These are phyloP conservation scores for Hypholoma sublateritium DNA, from an alignment of 768 basidiomycete genomes.

Conservation along the genomic window DNA sequence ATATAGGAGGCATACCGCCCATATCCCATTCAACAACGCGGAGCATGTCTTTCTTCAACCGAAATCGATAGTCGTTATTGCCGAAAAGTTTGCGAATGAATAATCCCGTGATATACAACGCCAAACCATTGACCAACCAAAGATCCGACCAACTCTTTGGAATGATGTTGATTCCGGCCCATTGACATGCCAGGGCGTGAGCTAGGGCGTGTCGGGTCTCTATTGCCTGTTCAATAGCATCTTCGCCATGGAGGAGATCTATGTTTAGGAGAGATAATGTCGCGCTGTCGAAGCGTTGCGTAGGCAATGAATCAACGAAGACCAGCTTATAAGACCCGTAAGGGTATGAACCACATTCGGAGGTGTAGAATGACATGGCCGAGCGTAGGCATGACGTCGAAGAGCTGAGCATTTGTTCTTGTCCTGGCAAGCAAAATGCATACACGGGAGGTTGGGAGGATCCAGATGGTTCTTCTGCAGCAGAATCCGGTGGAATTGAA, in stretches of 20 bases:
- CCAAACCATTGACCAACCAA: slow-evolving; percentile 96
- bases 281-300: slow-evolving; percentile 81
- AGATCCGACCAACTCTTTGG: slow-evolving; percentile 91
- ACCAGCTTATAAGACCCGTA: slow-evolving; percentile 93
- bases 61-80: slow-evolving; percentile 95
- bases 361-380: slow-evolving; percentile 90
- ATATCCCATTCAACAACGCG: slow-evolving; percentile 86
- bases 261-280: slow-evolving; percentile 77
- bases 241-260: slow-evolving; percentile 84
- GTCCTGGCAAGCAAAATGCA: slow-evolving; percentile 91
- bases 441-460: slow-evolving; percentile 77
- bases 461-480: slow-evolving; percentile 59
- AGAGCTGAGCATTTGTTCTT: slow-evolving; percentile 66
- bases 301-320: slow-evolving; percentile 87
- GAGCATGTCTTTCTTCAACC: slow-evolving; percentile 95
- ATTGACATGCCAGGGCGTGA: slow-evolving; percentile 92
- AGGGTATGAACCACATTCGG: slow-evolving; percentile 94
- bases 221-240: slow-evolving; percentile 90
- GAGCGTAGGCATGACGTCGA: slow-evolving; percentile 78
- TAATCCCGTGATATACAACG: slow-evolving; percentile 85
- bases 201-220: slow-evolving; percentile 85
- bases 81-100: slow-evolving; percentile 88
- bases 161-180: slow-evolving; percentile 95
- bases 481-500: slow-evolving; percentile 62
- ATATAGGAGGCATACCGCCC: slow-evolving; percentile 89